Evolutionary conservation across 345 rosid species (phyloP), one percentile per base, ranked within the genome.

Genomic region (Salix udensis): DNA sequence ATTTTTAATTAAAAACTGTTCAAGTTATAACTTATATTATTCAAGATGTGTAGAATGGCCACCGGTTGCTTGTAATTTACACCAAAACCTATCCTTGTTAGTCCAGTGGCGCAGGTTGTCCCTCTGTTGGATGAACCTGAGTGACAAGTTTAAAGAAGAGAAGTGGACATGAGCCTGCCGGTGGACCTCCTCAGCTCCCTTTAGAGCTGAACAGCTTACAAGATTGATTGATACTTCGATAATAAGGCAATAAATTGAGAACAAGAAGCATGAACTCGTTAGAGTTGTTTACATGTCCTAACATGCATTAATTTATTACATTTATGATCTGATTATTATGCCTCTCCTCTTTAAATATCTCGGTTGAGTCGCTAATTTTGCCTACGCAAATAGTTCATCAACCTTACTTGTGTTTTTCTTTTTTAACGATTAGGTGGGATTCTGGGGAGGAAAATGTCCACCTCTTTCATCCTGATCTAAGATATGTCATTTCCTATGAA

Each of bases 101-200:
- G 34, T 73, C 72, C 78, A 61, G 16, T 73, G 77, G 79, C 26
- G 70, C 82, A 77, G 72, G 78, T 70, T 76, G 84, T 78, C 70
- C 60, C 64, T 74, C 67, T 78, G 85, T 66, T 84, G 85, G 80
- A 72, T 75, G 60, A 75, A 80, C 69, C 74, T 48, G 68, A 67
- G 68, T 61, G 76, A 80, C 78, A 82, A 31, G 70, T 74, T 74
- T 58, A 53, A 42, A 58, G 66, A 58, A 67, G 80, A 74, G 69
- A 72, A 70, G 50, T 68, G 73, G 42, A 68, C 76, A 50, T 14
- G 65, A 70, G 61, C 73, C 73, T 58, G 46, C 13, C 18, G 68
- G 86, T 77, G 89, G 89, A 81, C 91, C 84, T 24, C 70, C 70
- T 70, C 50, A 62, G 84, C 75, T 55, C 72, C 83, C 82, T 74